phyloP scores from a whole-genome alignment of 2,329 filamentous ascomycete species.

The Colletotrichum siamense region DNA sequence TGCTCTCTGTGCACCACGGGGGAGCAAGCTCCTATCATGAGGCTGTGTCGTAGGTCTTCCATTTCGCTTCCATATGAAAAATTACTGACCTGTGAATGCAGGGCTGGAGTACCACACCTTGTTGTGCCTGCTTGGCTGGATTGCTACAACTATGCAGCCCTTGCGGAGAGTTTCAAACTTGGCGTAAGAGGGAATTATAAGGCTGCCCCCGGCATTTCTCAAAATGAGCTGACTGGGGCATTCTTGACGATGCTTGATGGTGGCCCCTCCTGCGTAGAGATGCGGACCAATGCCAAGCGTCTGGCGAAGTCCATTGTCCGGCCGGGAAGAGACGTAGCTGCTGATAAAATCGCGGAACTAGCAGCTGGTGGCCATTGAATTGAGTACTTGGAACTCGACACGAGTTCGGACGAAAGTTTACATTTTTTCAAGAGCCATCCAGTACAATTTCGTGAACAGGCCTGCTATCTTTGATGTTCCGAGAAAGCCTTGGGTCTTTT shows the following conservation, averaged over 20 bases:
- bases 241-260: constrained; percentile 27
- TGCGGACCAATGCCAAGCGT: constrained; percentile 24
- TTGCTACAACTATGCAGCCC: constrained; percentile 47
- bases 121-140: constrained; percentile 53
- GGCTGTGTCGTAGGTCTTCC: constrained; percentile 41
- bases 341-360: not conserved
- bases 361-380: not conserved
- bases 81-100: constrained; percentile 22
- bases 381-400: not conserved
- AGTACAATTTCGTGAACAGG: not conserved
- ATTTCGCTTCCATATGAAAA: not conserved
- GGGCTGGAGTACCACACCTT: constrained; percentile 49
- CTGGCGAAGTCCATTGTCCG: constrained; percentile 16
- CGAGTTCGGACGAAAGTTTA: not conserved
- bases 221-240: constrained; percentile 28
- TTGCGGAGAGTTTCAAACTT: constrained; percentile 46
- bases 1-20: constrained; percentile 43
- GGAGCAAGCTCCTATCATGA: constrained; percentile 49
- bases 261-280: constrained; percentile 1
- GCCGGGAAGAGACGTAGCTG: constrained; percentile 18
- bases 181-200: constrained; percentile 43
- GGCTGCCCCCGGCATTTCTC: constrained; percentile 35
- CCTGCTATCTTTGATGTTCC: not conserved
- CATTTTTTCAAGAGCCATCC: not conserved
- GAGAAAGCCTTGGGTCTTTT: not conserved